These are phyloP conservation scores for Verticillium zaregamsianum DNA, from an alignment of 2,329 filamentous ascomycete species.

Conservation along the genomic window DNA sequence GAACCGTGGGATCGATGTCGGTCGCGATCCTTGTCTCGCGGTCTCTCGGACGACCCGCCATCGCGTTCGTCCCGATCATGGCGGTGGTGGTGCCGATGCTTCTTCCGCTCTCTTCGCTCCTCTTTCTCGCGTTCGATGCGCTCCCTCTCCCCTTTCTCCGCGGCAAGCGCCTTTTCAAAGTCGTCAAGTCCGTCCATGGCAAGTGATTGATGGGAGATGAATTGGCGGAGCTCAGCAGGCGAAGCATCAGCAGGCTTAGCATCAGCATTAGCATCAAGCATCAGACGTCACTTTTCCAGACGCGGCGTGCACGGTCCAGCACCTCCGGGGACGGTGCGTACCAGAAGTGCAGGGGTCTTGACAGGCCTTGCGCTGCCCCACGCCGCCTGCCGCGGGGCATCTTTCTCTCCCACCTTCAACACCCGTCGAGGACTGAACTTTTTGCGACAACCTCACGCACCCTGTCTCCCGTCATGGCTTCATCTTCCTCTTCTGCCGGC, in stretches of 20 bases:
- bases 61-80: slow-evolving; percentile 34
- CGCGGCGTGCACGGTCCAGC: not conserved
- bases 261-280: not conserved
- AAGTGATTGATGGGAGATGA: not conserved
- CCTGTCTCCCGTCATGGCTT: slow-evolving; percentile 7
- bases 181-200: slow-evolving; percentile 57
- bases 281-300: not conserved
- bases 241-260: no score
- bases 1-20: slow-evolving; percentile 9
- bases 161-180: slow-evolving; percentile 73
- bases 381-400: not conserved
- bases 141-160: slow-evolving; percentile 54
- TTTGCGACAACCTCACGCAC: slow-evolving; percentile 7
- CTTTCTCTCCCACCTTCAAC: not conserved
- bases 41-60: slow-evolving; percentile 17
- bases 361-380: slow-evolving; percentile 1
- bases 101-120: slow-evolving; percentile 36
- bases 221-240: no score
- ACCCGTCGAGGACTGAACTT: slow-evolving; percentile 9
- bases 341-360: not conserved
- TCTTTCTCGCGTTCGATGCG: slow-evolving; percentile 41
- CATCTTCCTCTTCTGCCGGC: slow-evolving; percentile 24
- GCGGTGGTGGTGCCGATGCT: slow-evolving; percentile 41
- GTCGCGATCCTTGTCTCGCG: slow-evolving; percentile 16
- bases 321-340: no score